Evolutionary conservation across 768 basidiomycete genomes (phyloP), one percentile per base, ranked within the genome.

Genomic region (Gymnopilus junonius): DNA sequence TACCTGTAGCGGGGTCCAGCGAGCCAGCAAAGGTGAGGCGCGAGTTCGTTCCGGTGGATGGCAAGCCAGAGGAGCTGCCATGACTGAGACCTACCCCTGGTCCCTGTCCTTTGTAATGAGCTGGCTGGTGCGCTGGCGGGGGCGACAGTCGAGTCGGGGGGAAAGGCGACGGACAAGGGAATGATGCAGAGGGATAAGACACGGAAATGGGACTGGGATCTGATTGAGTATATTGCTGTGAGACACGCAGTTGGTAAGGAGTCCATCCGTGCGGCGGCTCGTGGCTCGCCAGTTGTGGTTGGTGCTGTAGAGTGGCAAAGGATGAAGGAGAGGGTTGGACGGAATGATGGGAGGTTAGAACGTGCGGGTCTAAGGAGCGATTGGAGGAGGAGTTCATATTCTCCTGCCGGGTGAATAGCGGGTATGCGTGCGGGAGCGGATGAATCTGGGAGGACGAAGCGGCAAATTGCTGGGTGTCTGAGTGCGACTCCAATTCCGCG

Each of bases 1-100:
- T 83, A n/a, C 87, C 87, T 0, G 88, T 90, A 2, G 79, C 65
- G 1, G 85, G 85, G 71, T 91, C 87, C 37, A 91, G 78, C 0
- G 87, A 86, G 39, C 89, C 89, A 0, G 85, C 82, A 25, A 89
- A 79, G 4, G 79, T 75, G 42, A 76, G 48, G 15, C 72, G 68
- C 43, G 71, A 61, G n/a, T 56, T 51, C 14, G 56, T 20, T 20
- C 23, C 10, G 4, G 21, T 37, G 27, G 57, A 46, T 23, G 62
- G 25, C 21, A 58, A 55, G 35, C 27, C 34, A 21, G 17, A 31
- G 37, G 29, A n/a, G 23, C 37, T 43, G 21, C 62, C 58, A n/a
- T 46, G 61, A 48, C 54, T 62, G 39, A 43, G n/a, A 37, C 61
- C 43, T 39, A 42, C 48, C 43, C 61, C 55, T 25, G 59, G n/a